Evolutionary conservation across 495 filamentous ascomycete species (phyloP).

Genomic region (Penicillium steckii): DNA sequence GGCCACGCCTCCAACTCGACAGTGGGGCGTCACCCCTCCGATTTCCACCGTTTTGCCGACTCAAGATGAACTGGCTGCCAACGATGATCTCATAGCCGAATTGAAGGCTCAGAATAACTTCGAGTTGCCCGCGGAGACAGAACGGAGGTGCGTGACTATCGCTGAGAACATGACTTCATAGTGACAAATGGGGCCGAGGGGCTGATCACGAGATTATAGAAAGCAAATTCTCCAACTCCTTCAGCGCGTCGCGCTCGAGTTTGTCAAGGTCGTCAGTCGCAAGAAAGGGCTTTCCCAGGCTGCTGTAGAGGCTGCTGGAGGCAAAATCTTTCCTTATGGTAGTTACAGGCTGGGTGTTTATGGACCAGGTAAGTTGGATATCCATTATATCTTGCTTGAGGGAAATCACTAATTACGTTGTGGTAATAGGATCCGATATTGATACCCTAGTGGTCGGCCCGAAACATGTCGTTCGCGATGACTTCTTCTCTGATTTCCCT

Average conservation of each 20-base stretch:
- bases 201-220: slow-evolving; percentile 21
- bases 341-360: slow-evolving; percentile 93
- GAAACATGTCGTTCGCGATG: slow-evolving; percentile 77
- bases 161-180: background rate
- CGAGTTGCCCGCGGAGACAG: slow-evolving; percentile 74
- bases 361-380: slow-evolving; percentile 62
- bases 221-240: slow-evolving; percentile 63
- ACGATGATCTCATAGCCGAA: slow-evolving; percentile 76
- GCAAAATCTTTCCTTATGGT: slow-evolving; percentile 91
- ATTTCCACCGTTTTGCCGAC: slow-evolving; percentile 78
- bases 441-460: slow-evolving; percentile 92
- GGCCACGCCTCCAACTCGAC: slow-evolving; percentile 45
- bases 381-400: background rate
- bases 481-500: slow-evolving; percentile 91
- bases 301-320: slow-evolving; percentile 75
- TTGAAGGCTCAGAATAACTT: slow-evolving; percentile 85
- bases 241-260: slow-evolving; percentile 76
- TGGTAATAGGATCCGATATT: slow-evolving; percentile 79
- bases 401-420: slow-evolving; percentile 2
- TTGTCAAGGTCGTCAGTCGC: slow-evolving; percentile 75
- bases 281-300: slow-evolving; percentile 74
- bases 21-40: slow-evolving; percentile 82
- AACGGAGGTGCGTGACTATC: slow-evolving; percentile 59
- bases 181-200: slow-evolving; percentile 6
- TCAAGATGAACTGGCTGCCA: slow-evolving; percentile 67